Conservation (phyloP, 257 asterid species). For the Haberlea rhodopensis region DNA sequence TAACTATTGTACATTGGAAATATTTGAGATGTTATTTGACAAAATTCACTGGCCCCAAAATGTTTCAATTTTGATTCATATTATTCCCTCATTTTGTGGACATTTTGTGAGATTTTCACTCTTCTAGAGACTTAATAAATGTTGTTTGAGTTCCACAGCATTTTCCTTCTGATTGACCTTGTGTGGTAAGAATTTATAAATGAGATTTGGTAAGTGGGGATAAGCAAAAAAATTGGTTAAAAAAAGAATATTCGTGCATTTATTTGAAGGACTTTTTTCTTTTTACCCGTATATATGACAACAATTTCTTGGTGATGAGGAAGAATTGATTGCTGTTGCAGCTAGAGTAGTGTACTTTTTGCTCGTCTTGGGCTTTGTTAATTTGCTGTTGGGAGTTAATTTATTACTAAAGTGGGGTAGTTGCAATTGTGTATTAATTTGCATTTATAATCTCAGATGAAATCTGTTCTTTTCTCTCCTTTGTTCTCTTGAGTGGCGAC, state of each 20-base stretch:
- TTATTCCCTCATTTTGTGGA: too few relatives aligned
- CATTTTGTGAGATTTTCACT: too few relatives aligned
- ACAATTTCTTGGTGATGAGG: background rate
- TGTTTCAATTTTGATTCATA: too few relatives aligned
- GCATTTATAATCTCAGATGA: constrained; percentile 13
- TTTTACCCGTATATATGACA: constrained; percentile 2
- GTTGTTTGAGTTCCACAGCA: background rate
- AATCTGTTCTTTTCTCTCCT: constrained; percentile 20
- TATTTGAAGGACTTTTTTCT: constrained; percentile 5
- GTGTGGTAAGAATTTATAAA: background rate
- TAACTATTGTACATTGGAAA: background rate
- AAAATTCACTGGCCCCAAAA: background rate
- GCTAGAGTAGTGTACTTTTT: constrained; percentile 18
- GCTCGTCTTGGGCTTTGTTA: constrained; percentile 24
- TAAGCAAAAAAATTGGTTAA: background rate
- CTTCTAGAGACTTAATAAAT: too few relatives aligned
- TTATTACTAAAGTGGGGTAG: constrained; percentile 31
- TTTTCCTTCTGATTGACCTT: background rate
- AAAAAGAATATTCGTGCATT: background rate
- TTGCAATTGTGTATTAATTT: constrained; percentile 26
- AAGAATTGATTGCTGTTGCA: constrained; percentile 23
- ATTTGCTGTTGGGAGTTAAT: constrained; percentile 28
- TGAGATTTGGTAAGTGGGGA: background rate
- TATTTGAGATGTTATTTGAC: background rate
- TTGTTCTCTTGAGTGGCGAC: constrained; percentile 26